phyloP scores from a whole-genome alignment of 2,329 filamentous ascomycete species.

The Neonectria neomacrospora region DNA sequence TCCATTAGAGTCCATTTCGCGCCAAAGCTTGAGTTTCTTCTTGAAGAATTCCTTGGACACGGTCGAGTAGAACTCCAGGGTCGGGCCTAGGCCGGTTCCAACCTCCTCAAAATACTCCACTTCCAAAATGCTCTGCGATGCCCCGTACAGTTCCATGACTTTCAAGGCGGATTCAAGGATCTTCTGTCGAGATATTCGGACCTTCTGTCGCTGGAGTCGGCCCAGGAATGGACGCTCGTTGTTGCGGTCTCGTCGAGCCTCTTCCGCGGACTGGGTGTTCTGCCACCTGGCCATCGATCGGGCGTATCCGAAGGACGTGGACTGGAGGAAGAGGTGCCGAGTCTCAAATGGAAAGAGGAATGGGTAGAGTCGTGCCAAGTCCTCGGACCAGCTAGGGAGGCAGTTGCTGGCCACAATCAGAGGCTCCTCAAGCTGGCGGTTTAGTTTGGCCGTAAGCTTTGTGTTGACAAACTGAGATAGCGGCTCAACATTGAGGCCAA shows the following conservation, averaged over 20 bases:
- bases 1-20: slow-evolving; percentile 82
- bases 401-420: slow-evolving; percentile 97
- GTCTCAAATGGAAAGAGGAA: slow-evolving; percentile 99
- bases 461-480: slow-evolving; percentile 97
- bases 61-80: slow-evolving; percentile 96
- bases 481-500: slow-evolving; percentile 82
- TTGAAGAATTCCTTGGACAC: slow-evolving; percentile 97
- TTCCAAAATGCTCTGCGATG: slow-evolving; percentile 94
- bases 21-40: slow-evolving; percentile 97
- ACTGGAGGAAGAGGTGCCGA: slow-evolving; percentile 94
- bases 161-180: slow-evolving; percentile 97
- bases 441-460: slow-evolving; percentile 96
- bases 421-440: slow-evolving; percentile 95
- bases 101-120: slow-evolving; percentile 99
- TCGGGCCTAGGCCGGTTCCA: slow-evolving; percentile 93
- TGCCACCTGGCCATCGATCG: slow-evolving; percentile 98
- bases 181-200: slow-evolving; percentile 94
- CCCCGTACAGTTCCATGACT: slow-evolving; percentile 98
- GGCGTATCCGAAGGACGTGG: slow-evolving; percentile 97
- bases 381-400: slow-evolving; percentile 94
- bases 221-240: slow-evolving; percentile 94
- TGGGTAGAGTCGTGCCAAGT: slow-evolving; percentile 90
- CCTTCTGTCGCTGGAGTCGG: slow-evolving; percentile 92
- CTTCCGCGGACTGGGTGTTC: slow-evolving; percentile 84
- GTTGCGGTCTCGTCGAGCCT: slow-evolving; percentile 82